These are phyloP conservation scores for Collybia nuda DNA, from an alignment of 768 basidiomycete genomes.

Conservation along the genomic window DNA sequence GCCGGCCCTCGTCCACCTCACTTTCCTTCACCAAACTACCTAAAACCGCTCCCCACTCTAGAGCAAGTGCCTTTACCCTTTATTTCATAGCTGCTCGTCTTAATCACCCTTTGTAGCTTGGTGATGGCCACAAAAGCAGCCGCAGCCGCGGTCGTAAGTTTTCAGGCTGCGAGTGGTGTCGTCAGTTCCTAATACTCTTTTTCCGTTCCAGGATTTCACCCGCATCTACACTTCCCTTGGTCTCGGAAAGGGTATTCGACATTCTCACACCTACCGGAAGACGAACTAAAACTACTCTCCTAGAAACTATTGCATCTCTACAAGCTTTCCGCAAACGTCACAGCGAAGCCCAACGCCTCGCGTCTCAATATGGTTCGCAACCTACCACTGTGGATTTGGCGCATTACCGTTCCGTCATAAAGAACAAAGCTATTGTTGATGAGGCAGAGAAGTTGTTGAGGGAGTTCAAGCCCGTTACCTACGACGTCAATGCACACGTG, in stretches of 20 bases:
- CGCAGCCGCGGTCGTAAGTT: constrained; percentile 61
- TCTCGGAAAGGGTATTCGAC: constrained; percentile 77
- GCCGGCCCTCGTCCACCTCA: constrained; percentile 29
- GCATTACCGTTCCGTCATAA: constrained; percentile 88
- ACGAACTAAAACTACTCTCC: constrained; percentile 2
- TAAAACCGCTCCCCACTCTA: constrained; percentile 16
- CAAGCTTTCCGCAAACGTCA: constrained; percentile 97
- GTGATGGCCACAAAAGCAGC: constrained; percentile 74
- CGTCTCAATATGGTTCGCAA: constrained; percentile 60
- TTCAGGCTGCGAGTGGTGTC: background rate
- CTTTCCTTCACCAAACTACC: constrained; percentile 21
- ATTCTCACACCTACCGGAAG: background rate
- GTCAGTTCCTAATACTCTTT: background rate
- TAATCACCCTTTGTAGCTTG: constrained; percentile 18
- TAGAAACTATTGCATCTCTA: constrained; percentile 88
- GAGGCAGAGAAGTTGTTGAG: constrained; percentile 89
- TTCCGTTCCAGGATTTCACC: constrained; percentile 65
- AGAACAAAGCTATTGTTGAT: constrained; percentile 90
- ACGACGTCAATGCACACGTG: constrained; percentile 85
- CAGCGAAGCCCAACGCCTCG: constrained; percentile 79
- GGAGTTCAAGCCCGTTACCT: constrained; percentile 92
- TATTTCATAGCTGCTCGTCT: constrained; percentile 2
- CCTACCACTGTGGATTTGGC: constrained; percentile 86
- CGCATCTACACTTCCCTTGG: constrained; percentile 81
- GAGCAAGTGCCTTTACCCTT: constrained; percentile 16